Evolutionary conservation across 140 eudicot genomes (phyloP).

Genomic region (Ambrosia hybrid): DNA sequence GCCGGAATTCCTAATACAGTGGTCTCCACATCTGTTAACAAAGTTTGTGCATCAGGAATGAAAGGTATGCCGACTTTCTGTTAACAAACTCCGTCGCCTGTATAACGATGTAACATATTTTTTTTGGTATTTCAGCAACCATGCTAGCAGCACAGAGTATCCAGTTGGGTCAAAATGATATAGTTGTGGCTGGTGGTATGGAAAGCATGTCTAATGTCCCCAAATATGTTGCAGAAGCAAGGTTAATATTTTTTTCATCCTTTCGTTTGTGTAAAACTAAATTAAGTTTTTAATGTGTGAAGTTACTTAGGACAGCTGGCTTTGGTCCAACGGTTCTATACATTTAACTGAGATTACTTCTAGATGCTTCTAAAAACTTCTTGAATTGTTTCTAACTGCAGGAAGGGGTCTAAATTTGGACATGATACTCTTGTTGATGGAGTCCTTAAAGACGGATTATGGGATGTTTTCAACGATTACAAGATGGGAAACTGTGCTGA

Average conservation of each 20-base stretch:
- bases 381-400: slow-evolving; percentile 33
- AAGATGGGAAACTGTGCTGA: slow-evolving; percentile 94
- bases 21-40: slow-evolving; percentile 81
- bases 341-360: not conserved
- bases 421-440: slow-evolving; percentile 92
- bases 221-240: slow-evolving; percentile 81
- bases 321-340: not conserved
- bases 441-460: slow-evolving; percentile 79
- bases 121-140: slow-evolving; percentile 64
- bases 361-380: slow-evolving; percentile 7
- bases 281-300: slow-evolving; percentile 9
- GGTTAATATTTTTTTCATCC: slow-evolving; percentile 42
- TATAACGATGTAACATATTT: slow-evolving; percentile 16
- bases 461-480: slow-evolving; percentile 90
- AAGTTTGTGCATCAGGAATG: slow-evolving; percentile 99
- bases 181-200: slow-evolving; percentile 98
- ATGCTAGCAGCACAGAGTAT: slow-evolving; percentile 98
- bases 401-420: slow-evolving; percentile 95
- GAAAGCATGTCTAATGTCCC: slow-evolving; percentile 99
- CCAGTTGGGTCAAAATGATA: slow-evolving; percentile 80
- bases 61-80: slow-evolving; percentile 55
- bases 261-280: not conserved
- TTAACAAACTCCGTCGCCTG: not conserved
- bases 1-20: slow-evolving; percentile 90
- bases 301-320: not conserved